Base-by-base conservation (phyloP, 306 rosid species). In the Canavalia gladiata region DNA sequence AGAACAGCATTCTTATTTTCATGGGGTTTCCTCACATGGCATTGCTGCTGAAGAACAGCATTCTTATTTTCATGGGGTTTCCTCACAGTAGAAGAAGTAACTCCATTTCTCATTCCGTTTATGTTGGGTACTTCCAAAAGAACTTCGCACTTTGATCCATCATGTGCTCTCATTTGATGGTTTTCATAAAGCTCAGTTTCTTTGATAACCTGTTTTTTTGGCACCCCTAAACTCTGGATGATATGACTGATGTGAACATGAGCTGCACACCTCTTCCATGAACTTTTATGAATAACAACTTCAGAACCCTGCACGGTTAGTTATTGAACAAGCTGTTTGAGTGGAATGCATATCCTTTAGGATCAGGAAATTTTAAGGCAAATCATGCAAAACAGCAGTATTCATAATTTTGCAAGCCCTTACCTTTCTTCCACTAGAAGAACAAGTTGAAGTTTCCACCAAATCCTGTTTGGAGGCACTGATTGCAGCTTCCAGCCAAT, bases 191-290 rank as follows among this genome's bases (percentile, higher is more conserved):
- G 65, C 69, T 72, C 56, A 35, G 77, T 42, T 72, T 80, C 75
- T 28, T 57, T 72, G 35, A 6, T 30, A 55, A 49, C 52, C 69
- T 42, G 10, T 81, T 83, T 68, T 84, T 78, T 85, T 5, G 86
- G 62, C 58, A 34, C 29, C 52, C 85, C 83, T 25, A 86, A 74
- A 67, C 72, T 80, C 79, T 56, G 84, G 67, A 94, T 94, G 31
- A 89, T 49, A 64, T 56, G 90, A 76, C 90, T 84, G 58, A 92
- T 92, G 91, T 79, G 80, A 58, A 90, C 91, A 84, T 94, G 98
- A 68, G 87, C 74, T 42, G 90, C 93, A 77, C 90, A 91, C 78
- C 82, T 91, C 88, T 89, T 94, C 87, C 86, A 83, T 7, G 80
- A 52, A 49, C 46, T 84, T 72, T 80, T 85, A 58, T 63, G 78